Evolutionary conservation across 441 rosid species (phyloP).

Genomic region (Gossypium schwendimanii): DNA sequence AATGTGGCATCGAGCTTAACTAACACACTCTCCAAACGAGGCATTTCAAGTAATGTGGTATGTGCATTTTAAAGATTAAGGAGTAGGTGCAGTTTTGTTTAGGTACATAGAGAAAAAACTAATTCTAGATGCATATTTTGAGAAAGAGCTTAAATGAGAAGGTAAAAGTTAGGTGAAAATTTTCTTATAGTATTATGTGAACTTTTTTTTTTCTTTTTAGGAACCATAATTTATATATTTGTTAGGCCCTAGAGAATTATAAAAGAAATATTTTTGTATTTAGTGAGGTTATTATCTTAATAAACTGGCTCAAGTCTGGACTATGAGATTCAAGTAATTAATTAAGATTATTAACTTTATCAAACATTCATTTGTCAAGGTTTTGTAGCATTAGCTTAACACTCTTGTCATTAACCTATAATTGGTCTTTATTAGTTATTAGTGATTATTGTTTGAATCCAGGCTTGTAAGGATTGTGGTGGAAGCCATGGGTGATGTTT

Average conservation of each 20-base stretch:
- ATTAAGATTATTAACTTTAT: neutral
- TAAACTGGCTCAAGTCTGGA: neutral
- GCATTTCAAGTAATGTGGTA: constrained; percentile 3
- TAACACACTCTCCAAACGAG: neutral
- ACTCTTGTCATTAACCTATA: neutral
- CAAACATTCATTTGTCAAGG: neutral
- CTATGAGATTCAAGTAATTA: neutral
- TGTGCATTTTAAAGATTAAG: neutral
- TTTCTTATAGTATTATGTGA: neutral
- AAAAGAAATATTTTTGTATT: neutral
- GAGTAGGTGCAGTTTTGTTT: neutral
- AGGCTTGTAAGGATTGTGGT: constrained; percentile 79
- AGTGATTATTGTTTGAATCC: constrained; percentile 19
- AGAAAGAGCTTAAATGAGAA: neutral
- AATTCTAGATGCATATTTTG: neutral
- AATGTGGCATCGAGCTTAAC: neutral
- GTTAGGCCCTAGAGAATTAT: neutral
- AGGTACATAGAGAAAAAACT: neutral
- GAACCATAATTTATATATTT: neutral
- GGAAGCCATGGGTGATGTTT: constrained; percentile 72
- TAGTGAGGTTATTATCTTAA: neutral
- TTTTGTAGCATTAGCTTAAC: neutral
- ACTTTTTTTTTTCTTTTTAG: neutral
- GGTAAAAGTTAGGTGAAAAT: neutral
- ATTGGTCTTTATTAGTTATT: constrained; percentile 9